Evolutionary conservation across 2,329 filamentous ascomycete genomes (phyloP).

Genomic region (Diaporthe vexans): DNA sequence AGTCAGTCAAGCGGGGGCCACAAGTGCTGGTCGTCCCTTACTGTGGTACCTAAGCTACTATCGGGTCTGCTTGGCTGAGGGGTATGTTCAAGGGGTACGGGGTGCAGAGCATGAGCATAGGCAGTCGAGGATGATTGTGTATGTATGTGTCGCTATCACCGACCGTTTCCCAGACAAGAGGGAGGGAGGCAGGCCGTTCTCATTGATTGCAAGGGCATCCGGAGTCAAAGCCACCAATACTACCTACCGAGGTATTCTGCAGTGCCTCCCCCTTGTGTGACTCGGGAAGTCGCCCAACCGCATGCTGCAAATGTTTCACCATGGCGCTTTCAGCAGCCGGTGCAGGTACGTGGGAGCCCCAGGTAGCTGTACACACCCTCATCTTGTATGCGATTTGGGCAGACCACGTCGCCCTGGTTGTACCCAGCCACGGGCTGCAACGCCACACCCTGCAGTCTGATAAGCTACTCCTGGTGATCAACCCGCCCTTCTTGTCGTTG

Average conservation of each 20-base stretch:
- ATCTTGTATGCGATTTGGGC: background rate
- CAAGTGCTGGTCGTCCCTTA: conserved; percentile 4
- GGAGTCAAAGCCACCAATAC: conserved; percentile 26
- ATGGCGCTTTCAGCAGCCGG: conserved; percentile 27
- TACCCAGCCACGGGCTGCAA: conserved; percentile 7
- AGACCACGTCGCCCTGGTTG: conserved; percentile 9
- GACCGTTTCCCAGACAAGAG: conserved; percentile 17
- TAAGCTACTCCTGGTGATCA: conserved; percentile 11
- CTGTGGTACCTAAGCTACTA: background rate
- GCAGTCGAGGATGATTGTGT: conserved; percentile 1
- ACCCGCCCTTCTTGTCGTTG: background rate
- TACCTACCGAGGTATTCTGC: conserved; percentile 1
- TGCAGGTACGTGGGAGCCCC: background rate
- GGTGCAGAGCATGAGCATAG: background rate
- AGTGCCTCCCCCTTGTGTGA: conserved; percentile 31
- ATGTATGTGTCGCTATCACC: conserved; percentile 13
- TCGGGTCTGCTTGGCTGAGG: conserved; percentile 8
- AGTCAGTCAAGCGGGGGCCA: conserved; percentile 34
- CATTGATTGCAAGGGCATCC: conserved; percentile 11
- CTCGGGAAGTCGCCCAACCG: conserved; percentile 36
- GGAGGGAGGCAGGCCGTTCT: conserved; percentile 12
- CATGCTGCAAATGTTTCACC: conserved; percentile 38
- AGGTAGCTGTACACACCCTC: conserved; percentile 4
- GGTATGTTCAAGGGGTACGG: conserved; percentile 14
- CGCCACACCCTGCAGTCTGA: conserved; percentile 20